Conservation (phyloP, 2,329 filamentous ascomycete genomes). For the Fragosphaeria purpurea region DNA sequence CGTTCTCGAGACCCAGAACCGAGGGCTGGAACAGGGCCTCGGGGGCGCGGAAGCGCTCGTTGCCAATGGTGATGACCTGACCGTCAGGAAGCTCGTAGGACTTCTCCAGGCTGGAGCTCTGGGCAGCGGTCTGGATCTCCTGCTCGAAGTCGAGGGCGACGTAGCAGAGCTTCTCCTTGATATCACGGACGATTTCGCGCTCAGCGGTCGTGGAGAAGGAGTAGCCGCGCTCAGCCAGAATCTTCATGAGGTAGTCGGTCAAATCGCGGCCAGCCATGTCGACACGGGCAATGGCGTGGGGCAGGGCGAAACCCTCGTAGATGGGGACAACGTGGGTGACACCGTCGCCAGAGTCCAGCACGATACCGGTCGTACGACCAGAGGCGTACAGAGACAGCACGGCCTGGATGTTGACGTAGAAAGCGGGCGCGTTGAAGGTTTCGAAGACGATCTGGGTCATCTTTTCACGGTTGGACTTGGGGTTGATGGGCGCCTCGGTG, state of each 20-base stretch:
- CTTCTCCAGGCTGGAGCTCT: conserved; percentile 99
- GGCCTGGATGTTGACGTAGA: conserved; percentile 99
- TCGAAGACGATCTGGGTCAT: conserved; percentile 99
- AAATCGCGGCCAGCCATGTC: conserved; percentile 99
- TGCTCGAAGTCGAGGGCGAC: conserved; percentile 99
- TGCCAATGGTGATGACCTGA: conserved; percentile 98
- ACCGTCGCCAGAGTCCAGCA: conserved; percentile 99
- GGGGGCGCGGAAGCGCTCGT: conserved; percentile 99
- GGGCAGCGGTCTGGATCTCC: conserved; percentile 98
- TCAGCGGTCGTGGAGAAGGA: conserved; percentile 99
- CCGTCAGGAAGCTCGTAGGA: conserved; percentile 99
- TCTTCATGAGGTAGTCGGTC: conserved; percentile 99
- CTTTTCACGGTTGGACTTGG: conserved; percentile 99
- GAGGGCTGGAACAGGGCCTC: conserved; percentile 99
- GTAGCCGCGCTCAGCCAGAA: conserved; percentile 97
- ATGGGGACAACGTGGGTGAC: conserved; percentile 99
- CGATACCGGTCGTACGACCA: conserved; percentile 99
- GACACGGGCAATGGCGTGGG: conserved; percentile 99
- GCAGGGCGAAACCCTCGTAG: conserved; percentile 99
- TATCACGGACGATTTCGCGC: conserved; percentile 99
- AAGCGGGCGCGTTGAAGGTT: conserved; percentile 99
- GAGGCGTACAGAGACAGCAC: conserved; percentile 98
- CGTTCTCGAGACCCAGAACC: conserved; percentile 94
- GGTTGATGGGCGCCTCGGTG: conserved; percentile 99
- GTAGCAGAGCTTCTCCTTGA: conserved; percentile 99